Evolutionary conservation across 108 stramenopile species (phyloP), one percentile per base, ranked within the genome.

Genomic region (Cylindrotheca fusiformis): DNA sequence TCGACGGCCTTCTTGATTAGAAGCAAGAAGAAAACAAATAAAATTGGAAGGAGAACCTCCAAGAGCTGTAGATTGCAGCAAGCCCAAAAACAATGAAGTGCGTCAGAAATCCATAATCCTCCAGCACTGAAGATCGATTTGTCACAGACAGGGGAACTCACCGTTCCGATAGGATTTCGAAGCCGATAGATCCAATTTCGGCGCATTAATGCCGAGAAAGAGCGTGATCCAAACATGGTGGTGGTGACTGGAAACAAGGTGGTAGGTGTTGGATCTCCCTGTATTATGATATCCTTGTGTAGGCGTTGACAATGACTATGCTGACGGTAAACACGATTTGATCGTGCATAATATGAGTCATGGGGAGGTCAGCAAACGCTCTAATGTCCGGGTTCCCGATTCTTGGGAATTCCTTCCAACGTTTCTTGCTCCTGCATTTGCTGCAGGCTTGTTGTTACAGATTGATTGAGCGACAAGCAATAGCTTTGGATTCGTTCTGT

Each of bases 201-300:
- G 36, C 87, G 71, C 73, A 87, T 68, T 65, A 92, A 77, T n/a
- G 87, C 87, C 28, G 60, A 60, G 59, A 78, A 91, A 10, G 88
- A 78, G 17, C 80, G 73, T 24, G 79, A 73, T 33, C 62, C 60
- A 50, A 65, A 49, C 69, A 69, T 70, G 23, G 26, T 72, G 8
- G 8, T 23, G 6, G 19, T 44, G 55, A 25, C 19, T 55, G 26
- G 55, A 20, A 51, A 51, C 21, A 12, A 4, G 4, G 14, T 55
- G 26, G 23, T 10, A 29, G 26, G 23, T 55, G 55, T 55, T 29
- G 26, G 19, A 20, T 20, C 17, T 20, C 50, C 22, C 6, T 51
- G 6, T 51, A 22, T 51, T n/a, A 51, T 6, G 22, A 51, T 5
- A 51, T 22, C 5, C 50, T 19, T 51, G 8, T 51, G n/a, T n/a